phyloP scores from a whole-genome alignment of 345 rosid genomes.

The Aethionema arabicum region DNA sequence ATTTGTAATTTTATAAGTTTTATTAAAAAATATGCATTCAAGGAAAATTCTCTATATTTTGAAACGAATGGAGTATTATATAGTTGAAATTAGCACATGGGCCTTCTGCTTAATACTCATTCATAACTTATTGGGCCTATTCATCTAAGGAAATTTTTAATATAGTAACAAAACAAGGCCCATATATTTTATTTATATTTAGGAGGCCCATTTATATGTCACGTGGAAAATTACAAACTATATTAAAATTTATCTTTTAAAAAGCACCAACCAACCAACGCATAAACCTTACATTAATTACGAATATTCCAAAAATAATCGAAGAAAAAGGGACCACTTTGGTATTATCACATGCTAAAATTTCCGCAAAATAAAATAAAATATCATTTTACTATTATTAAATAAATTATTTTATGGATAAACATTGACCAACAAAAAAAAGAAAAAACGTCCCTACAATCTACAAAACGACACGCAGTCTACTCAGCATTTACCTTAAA shows the following conservation, averaged over 20 bases:
- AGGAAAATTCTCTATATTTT: no score
- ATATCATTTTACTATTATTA: not conserved
- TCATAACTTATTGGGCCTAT: no score
- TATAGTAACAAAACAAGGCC: not conserved
- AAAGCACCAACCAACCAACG: slow-evolving; percentile 1
- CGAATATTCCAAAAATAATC: slow-evolving; percentile 18
- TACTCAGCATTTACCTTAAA: slow-evolving; percentile 39
- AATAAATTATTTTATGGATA: slow-evolving; percentile 22
- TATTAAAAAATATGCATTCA: no score
- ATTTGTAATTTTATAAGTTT: no score
- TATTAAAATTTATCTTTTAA: no score
- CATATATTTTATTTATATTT: not conserved
- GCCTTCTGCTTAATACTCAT: no score
- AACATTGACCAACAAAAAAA: slow-evolving; percentile 33
- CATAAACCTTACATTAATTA: slow-evolving; percentile 15
- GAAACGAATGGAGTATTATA: no score
- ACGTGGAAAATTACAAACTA: not conserved
- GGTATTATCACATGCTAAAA: slow-evolving; percentile 16
- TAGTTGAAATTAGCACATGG: no score
- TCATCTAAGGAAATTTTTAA: no score
- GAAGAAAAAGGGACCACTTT: not conserved
- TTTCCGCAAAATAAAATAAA: not conserved
- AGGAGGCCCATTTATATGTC: not conserved
- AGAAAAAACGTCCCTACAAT: slow-evolving; percentile 29
- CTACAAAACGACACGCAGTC: slow-evolving; percentile 39